Evolutionary conservation across 2,329 filamentous ascomycete genomes (phyloP).

Genomic region (Raffaelea deltoideospora): DNA sequence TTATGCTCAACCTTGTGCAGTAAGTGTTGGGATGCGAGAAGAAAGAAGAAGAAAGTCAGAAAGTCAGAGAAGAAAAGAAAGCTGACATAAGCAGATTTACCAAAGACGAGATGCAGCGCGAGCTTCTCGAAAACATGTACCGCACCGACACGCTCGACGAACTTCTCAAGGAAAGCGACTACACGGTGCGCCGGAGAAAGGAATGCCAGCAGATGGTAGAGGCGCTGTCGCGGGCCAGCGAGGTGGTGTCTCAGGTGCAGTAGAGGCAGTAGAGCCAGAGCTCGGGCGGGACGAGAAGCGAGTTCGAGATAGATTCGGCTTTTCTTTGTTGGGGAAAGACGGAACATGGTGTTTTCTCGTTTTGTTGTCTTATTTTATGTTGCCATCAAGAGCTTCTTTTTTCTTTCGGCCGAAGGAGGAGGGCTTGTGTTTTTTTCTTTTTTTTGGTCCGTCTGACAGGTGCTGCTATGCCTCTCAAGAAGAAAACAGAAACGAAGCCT

Average conservation of each 20-base stretch:
- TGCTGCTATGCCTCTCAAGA: no score
- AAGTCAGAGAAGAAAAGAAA: no score
- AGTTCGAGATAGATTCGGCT: no score
- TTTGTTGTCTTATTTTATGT: no score
- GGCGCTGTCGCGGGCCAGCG: slow-evolving; percentile 72
- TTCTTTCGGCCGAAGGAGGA: background rate
- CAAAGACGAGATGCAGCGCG: slow-evolving; percentile 96
- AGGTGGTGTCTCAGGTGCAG: slow-evolving; percentile 81
- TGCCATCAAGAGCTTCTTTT: no score
- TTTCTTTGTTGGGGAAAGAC: no score
- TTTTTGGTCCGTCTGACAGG: no score
- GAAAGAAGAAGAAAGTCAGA: no score
- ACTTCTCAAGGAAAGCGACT: slow-evolving; percentile 93
- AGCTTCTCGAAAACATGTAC: slow-evolving; percentile 97
- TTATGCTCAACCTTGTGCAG: slow-evolving; percentile 95
- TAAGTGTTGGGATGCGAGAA: no score
- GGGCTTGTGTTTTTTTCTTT: background rate
- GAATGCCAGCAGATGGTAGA: slow-evolving; percentile 99
- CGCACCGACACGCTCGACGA: slow-evolving; percentile 80
- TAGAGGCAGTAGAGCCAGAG: slow-evolving; percentile 21
- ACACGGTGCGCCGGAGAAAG: slow-evolving; percentile 86
- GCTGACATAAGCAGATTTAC: slow-evolving; percentile 46
- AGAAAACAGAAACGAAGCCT: no score
- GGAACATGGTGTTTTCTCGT: no score
- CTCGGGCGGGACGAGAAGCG: no score